Percentiles rank a stretch among this genome's conserved stretches.
These are phyloP conservation scores for Escovopsis sp. DNA, from an alignment of 2,329 filamentous ascomycete species.

Conservation along the genomic window DNA sequence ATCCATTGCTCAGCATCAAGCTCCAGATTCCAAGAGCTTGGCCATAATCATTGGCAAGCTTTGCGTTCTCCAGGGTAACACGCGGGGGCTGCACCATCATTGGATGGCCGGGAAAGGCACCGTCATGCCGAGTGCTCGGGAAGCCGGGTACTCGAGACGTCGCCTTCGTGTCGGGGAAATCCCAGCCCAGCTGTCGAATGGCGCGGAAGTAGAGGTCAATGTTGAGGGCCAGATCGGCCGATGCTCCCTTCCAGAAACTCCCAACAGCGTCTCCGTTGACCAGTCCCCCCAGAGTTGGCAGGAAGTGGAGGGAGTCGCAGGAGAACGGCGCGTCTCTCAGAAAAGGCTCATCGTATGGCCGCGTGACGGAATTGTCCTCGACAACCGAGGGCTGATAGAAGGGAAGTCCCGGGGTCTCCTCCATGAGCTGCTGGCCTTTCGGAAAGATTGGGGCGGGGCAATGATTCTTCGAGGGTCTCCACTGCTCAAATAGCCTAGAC, in stretches of 20 bases:
- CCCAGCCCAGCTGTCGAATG: too few relatives aligned
- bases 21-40: too few relatives aligned
- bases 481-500: constrained; percentile 12
- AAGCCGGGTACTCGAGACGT: too few relatives aligned
- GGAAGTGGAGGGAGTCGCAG: constrained; percentile 15
- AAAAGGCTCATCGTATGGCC: constrained; percentile 2
- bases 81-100: constrained; percentile 6
- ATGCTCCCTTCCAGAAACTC: neutral
- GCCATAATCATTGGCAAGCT: too few relatives aligned
- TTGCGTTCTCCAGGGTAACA: too few relatives aligned
- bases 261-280: neutral
- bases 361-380: constrained; percentile 6
- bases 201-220: neutral
- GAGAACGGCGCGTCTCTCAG: constrained; percentile 15
- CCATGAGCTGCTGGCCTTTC: constrained; percentile 9
- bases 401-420: too few relatives aligned
- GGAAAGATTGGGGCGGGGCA: constrained; percentile 15
- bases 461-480: constrained; percentile 15
- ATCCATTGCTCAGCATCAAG: too few relatives aligned
- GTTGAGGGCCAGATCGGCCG: constrained; percentile 3
- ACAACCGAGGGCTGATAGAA: too few relatives aligned
- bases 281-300: constrained; percentile 14
- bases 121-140: too few relatives aligned
- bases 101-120: neutral
- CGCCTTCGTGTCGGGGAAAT: too few relatives aligned